phyloP scores from a whole-genome alignment of 805 yeast species.

The Lipomyces spencermartinsiae region DNA sequence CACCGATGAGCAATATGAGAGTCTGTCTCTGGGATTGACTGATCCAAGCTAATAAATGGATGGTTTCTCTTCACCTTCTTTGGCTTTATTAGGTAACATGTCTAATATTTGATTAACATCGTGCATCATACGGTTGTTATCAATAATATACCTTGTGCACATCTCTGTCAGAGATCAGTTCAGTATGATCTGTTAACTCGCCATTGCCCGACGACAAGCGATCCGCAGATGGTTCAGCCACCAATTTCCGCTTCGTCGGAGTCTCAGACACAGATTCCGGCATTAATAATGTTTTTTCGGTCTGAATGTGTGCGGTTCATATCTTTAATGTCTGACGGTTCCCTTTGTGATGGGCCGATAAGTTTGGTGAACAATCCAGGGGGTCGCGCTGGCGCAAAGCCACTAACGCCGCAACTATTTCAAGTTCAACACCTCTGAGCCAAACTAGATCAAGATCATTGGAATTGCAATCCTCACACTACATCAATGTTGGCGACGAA shows the following conservation, averaged over 20 bases:
- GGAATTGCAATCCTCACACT: background rate
- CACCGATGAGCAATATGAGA: constrained; percentile 22
- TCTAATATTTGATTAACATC: constrained; percentile 11
- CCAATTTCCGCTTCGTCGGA: background rate
- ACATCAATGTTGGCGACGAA: background rate
- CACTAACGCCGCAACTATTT: background rate
- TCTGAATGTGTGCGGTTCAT: background rate
- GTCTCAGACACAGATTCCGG: constrained; percentile 3
- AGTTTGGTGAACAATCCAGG: background rate
- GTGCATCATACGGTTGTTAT: background rate
- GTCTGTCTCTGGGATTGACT: constrained; percentile 18
- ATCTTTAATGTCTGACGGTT: no score
- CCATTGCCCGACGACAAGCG: background rate
- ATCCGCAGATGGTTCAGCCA: background rate
- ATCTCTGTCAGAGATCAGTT: constrained; percentile 29
- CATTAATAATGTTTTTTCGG: background rate
- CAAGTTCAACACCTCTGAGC: no score
- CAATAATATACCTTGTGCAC: constrained; percentile 30
- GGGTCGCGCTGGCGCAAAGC: background rate
- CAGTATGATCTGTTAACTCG: constrained; percentile 3
- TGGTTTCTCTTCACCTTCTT: constrained; percentile 11
- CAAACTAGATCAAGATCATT: background rate
- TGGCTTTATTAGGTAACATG: constrained; percentile 21
- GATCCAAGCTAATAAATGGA: constrained; percentile 20
- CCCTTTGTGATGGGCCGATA: no score